Percentiles rank a stretch among this genome's conserved stretches.
Conservation (phyloP, 75 land plant species). For the Picea glauca region DNA sequence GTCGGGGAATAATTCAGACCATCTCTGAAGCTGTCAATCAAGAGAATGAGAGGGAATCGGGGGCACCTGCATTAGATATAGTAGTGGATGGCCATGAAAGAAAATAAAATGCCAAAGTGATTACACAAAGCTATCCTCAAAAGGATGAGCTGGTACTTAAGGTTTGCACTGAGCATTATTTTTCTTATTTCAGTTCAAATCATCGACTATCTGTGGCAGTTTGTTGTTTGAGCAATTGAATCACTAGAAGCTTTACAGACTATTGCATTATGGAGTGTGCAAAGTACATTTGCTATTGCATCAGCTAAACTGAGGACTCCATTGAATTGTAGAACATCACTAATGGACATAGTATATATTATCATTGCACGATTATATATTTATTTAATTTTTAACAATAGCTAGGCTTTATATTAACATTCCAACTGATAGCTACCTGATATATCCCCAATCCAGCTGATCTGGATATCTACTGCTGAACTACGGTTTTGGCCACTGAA, state of each 20-base stretch:
- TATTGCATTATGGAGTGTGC: background rate
- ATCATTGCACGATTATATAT: too few relatives aligned
- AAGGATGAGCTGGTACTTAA: background rate
- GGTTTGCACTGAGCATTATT: slow-evolving; percentile 6
- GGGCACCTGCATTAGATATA: background rate
- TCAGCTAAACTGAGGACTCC: background rate
- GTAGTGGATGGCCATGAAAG: slow-evolving; percentile 8
- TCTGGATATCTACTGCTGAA: too few relatives aligned
- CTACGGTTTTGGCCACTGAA: too few relatives aligned
- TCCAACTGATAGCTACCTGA: too few relatives aligned
- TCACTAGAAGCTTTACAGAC: background rate
- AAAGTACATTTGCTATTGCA: background rate
- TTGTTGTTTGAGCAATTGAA: background rate
- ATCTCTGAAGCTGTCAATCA: slow-evolving; percentile 11
- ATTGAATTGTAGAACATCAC: background rate
- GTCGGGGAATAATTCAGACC: background rate
- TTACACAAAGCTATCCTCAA: background rate
- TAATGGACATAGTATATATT: background rate
- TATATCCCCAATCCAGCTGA: too few relatives aligned
- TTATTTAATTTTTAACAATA: too few relatives aligned
- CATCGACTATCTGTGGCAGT: background rate
- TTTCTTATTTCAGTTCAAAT: background rate
- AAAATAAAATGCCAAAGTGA: background rate
- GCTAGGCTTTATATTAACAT: too few relatives aligned
- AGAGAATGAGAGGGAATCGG: slow-evolving; percentile 5